Conservation (phyloP, 164 flowering plant species). For the Euptelea pleiosperma region DNA sequence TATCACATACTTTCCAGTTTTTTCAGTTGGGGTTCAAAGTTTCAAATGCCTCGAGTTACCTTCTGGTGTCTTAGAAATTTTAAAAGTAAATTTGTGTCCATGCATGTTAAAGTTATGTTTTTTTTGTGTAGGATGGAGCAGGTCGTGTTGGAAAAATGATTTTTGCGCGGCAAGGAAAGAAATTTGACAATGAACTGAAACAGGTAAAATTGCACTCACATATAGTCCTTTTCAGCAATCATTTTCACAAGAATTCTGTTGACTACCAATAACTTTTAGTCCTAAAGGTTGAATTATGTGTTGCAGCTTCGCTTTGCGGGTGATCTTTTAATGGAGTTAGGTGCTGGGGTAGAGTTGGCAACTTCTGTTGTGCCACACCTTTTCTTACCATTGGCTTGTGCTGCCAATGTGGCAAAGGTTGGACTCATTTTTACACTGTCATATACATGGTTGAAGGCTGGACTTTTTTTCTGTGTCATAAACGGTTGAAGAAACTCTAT, state of each 20-base stretch:
- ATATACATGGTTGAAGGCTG: too few species aligned
- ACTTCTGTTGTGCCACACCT: conserved; percentile 94
- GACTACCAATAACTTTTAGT: not conserved
- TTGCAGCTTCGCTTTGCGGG: conserved; percentile 89
- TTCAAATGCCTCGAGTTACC: too few species aligned
- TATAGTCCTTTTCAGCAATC: not conserved
- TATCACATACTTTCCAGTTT: too few species aligned
- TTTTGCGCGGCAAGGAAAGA: conserved; percentile 95
- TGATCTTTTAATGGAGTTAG: conserved; percentile 96
- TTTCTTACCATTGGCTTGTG: conserved; percentile 97
- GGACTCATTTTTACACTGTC: too few species aligned
- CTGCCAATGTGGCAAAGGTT: conserved; percentile 95
- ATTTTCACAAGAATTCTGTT: conserved; percentile 6
- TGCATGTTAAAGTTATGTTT: not conserved
- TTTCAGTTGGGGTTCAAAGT: too few species aligned
- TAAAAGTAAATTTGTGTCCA: too few species aligned
- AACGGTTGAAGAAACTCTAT: not conserved
- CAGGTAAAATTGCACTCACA: conserved; percentile 46
- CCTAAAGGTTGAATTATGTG: conserved; percentile 8
- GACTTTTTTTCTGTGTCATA: not conserved
- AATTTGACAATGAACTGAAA: conserved; percentile 95
- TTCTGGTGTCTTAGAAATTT: too few species aligned
- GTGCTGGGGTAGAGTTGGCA: conserved; percentile 94
- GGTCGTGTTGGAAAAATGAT: conserved; percentile 99
- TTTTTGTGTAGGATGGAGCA: conserved; percentile 87